phyloP scores from a whole-genome alignment of 805 yeast genomes.

The Pichia heedii region DNA sequence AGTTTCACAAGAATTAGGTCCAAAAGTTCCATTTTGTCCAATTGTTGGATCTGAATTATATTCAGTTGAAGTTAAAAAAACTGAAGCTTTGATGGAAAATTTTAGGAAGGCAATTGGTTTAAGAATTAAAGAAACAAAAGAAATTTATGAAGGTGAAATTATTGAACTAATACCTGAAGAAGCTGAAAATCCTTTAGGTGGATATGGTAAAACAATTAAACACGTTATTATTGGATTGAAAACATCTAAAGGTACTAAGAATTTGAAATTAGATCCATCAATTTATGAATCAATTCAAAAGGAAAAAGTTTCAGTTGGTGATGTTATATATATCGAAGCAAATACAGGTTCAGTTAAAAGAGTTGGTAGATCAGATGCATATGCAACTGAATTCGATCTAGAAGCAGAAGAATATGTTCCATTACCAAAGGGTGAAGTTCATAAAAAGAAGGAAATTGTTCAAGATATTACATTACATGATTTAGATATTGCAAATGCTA shows the following conservation, averaged over 20 bases:
- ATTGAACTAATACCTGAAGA: constrained; percentile 80
- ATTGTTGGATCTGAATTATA: constrained; percentile 91
- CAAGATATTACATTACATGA: constrained; percentile 98
- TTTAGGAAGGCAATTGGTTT: constrained; percentile 94
- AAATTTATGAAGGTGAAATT: constrained; percentile 96
- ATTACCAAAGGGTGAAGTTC: constrained; percentile 98
- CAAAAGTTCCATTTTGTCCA: constrained; percentile 89
- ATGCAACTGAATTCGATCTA: constrained; percentile 97
- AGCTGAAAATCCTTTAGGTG: constrained; percentile 94
- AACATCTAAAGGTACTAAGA: constrained; percentile 95
- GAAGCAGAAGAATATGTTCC: constrained; percentile 97
- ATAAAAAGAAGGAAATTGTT: constrained; percentile 88
- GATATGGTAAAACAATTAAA: constrained; percentile 50
- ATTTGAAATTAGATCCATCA: constrained; percentile 97
- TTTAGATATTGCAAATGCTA: constrained; percentile 93
- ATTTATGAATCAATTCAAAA: constrained; percentile 91
- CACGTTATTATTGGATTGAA: constrained; percentile 93
- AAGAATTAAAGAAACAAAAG: constrained; percentile 93
- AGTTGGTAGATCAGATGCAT: constrained; percentile 90
- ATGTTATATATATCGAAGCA: constrained; percentile 90
- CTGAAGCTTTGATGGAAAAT: constrained; percentile 94
- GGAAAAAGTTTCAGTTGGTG: constrained; percentile 96
- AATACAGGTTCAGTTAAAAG: constrained; percentile 91
- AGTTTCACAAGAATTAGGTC: constrained; percentile 58
- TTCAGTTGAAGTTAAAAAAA: constrained; percentile 85